Conservation (phyloP, 345 rosid species). For the Eucalyptus albens region DNA sequence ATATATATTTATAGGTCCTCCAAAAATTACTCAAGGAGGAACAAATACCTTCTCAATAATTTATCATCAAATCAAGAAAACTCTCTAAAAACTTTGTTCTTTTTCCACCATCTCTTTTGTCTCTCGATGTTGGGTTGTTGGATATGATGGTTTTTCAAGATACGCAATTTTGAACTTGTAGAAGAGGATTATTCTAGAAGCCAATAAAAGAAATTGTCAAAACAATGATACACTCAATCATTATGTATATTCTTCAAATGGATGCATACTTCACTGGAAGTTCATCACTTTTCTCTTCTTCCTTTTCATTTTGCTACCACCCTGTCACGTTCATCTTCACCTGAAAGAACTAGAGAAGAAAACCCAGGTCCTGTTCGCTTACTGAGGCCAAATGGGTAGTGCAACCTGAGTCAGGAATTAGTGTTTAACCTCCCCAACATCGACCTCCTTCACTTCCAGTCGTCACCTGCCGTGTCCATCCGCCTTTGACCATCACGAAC, state of each 20-base stretch:
- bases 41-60: background rate
- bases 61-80: background rate
- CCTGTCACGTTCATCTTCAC: background rate
- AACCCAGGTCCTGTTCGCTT: background rate
- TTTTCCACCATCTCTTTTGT: background rate
- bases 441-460: background rate
- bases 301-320: background rate
- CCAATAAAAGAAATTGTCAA: background rate
- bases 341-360: background rate
- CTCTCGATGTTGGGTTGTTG: background rate
- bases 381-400: too few relatives aligned
- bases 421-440: background rate
- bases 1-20: background rate
- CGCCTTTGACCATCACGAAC: background rate
- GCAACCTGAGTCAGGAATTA: too few relatives aligned
- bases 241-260: background rate
- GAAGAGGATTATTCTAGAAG: background rate
- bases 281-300: background rate
- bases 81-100: background rate
- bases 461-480: background rate
- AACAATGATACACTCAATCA: background rate
- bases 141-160: background rate
- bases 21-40: background rate
- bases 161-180: background rate
- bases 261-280: background rate